Conservation (phyloP, 106 monocot species). For the Vanilla planifolia region DNA sequence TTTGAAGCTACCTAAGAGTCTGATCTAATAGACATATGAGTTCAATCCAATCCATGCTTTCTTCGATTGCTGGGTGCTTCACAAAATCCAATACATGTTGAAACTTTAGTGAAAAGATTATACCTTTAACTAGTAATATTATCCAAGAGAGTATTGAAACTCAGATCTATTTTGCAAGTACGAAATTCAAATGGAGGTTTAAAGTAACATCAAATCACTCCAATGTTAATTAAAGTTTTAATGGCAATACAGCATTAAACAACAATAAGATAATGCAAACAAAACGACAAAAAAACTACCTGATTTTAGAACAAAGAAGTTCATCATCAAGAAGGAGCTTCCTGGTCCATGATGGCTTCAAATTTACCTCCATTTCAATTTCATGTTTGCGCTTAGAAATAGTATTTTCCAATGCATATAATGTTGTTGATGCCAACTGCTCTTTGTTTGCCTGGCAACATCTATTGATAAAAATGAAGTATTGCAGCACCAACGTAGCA, state of each 20-base stretch:
- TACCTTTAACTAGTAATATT: too few species aligned
- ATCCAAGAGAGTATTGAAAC: too few species aligned
- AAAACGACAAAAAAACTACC: slow-evolving; percentile 22
- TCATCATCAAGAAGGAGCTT: slow-evolving; percentile 42
- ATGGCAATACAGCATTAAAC: background rate
- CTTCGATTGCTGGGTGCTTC: too few species aligned
- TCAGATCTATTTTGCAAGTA: too few species aligned
- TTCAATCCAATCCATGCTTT: too few species aligned
- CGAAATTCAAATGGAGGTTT: too few species aligned
- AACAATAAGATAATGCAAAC: background rate
- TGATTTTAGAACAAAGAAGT: slow-evolving; percentile 76
- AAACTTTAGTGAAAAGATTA: too few species aligned
- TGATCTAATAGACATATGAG: too few species aligned
- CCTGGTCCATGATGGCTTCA: slow-evolving; percentile 90
- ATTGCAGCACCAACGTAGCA: background rate
- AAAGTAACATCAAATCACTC: too few species aligned
- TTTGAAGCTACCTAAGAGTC: too few species aligned
- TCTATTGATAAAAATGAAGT: background rate
- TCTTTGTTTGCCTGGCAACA: slow-evolving; percentile 26
- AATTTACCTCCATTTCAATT: slow-evolving; percentile 20
- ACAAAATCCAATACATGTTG: too few species aligned
- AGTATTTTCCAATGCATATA: slow-evolving; percentile 73
- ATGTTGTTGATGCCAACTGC: slow-evolving; percentile 48
- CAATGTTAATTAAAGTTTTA: too few species aligned
- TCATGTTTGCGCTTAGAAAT: slow-evolving; percentile 69